A percentile compares a stretch with the other conserved stretches of the same genome.
These are phyloP conservation scores for Lolium perenne DNA, from an alignment of 176 grass and related monocot genomes.

Conservation along the genomic window DNA sequence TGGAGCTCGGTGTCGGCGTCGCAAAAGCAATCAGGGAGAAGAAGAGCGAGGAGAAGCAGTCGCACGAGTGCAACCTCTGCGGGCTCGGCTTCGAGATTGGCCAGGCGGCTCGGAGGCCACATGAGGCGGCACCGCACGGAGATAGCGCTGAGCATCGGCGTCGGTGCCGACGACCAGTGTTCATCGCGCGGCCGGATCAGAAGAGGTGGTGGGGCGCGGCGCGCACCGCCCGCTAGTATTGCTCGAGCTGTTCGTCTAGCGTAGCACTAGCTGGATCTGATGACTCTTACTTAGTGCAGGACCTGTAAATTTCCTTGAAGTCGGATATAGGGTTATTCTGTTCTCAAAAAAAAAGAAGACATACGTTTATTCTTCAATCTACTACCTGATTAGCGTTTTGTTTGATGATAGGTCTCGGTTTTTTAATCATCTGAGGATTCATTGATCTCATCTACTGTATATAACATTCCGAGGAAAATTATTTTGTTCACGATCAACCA, in stretches of 20 bases:
- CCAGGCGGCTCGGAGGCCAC: slow-evolving; percentile 67
- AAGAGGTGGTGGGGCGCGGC: background rate
- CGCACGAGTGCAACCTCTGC: slow-evolving; percentile 67
- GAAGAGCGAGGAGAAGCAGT: background rate
- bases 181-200: background rate
- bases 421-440: no score
- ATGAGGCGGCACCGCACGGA: slow-evolving; percentile 65
- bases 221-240: background rate
- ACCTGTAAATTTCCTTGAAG: no score
- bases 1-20: slow-evolving; percentile 50
- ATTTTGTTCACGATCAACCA: no score
- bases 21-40: background rate
- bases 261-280: no score
- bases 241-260: background rate
- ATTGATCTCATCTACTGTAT: no score
- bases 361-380: no score
- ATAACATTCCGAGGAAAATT: no score
- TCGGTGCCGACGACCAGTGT: background rate
- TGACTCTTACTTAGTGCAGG: no score
- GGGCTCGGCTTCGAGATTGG: slow-evolving; percentile 60
- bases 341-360: no score
- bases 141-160: background rate
- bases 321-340: no score
- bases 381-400: background rate
- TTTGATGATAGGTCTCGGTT: no score